A percentile compares a stretch with the other conserved stretches of the same genome.
phyloP scores from a whole-genome alignment of 179 eudicot species.

The Sideroxylon spinosum region DNA sequence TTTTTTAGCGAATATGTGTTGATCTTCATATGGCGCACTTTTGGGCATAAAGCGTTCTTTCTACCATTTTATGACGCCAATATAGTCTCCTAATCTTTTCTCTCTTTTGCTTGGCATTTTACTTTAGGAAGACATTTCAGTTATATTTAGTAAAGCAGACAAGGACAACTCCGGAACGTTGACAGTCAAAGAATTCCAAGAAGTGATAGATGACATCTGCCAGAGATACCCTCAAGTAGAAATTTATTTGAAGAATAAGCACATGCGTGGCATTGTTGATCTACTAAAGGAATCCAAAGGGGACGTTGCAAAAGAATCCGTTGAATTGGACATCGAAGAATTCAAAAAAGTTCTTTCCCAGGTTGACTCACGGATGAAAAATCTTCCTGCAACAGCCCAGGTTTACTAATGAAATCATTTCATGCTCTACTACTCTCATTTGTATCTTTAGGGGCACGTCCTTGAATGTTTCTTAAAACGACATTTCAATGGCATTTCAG shows the following conservation, averaged over 20 bases:
- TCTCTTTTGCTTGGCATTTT: not conserved
- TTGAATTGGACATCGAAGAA: constrained; percentile 77
- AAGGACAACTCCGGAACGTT: constrained; percentile 83
- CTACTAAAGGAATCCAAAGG: constrained; percentile 61
- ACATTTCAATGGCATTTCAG: constrained; percentile 29
- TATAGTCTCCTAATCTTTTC: not conserved
- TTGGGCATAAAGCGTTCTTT: not conserved
- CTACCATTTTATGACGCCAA: not conserved
- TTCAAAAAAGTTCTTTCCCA: constrained; percentile 73
- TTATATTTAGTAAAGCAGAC: constrained; percentile 77
- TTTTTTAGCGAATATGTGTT: constrained; percentile 2
- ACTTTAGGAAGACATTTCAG: constrained; percentile 66
- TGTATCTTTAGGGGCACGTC: not conserved
- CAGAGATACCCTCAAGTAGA: constrained; percentile 82
- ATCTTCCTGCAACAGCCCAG: constrained; percentile 98
- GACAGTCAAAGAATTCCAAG: constrained; percentile 78
- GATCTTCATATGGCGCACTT: not conserved
- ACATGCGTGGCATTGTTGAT: constrained; percentile 63
- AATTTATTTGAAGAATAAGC: constrained; percentile 66
- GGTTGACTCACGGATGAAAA: constrained; percentile 91
- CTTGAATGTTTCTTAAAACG: constrained; percentile 1
- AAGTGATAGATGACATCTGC: constrained; percentile 56
- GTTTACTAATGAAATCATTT: constrained; percentile 23
- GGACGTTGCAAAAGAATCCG: constrained; percentile 57
- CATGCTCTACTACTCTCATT: not conserved